phyloP scores from a whole-genome alignment of 2,329 filamentous ascomycete genomes.

The Davidsoniella australis region DNA sequence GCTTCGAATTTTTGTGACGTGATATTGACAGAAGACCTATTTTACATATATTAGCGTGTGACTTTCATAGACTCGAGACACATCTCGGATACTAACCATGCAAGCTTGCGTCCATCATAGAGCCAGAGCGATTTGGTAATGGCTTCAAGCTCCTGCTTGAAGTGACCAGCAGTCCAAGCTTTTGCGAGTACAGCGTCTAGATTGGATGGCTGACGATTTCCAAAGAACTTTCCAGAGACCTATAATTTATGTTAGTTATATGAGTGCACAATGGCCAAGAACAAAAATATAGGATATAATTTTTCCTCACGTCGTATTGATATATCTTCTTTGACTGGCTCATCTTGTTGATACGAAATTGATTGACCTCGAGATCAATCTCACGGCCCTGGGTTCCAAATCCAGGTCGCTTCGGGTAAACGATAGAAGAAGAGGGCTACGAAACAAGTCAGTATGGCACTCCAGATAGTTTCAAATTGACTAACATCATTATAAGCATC shows the following conservation, averaged over 20 bases:
- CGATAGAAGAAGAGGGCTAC: constrained; percentile 2
- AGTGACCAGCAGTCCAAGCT: constrained; percentile 50
- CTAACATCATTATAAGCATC: constrained; percentile 34
- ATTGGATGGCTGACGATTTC: constrained; percentile 9
- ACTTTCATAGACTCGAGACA: background rate
- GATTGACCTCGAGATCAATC: constrained; percentile 48
- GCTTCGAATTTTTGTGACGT: constrained; percentile 39
- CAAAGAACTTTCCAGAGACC: constrained; percentile 10
- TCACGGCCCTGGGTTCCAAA: constrained; percentile 41
- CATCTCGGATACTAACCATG: constrained; percentile 42
- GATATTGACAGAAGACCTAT: constrained; percentile 20
- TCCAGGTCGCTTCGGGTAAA: constrained; percentile 27
- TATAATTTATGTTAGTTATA: background rate
- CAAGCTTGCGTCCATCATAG: constrained; percentile 69
- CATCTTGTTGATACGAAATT: constrained; percentile 49
- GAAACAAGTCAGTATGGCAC: background rate
- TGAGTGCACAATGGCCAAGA: background rate
- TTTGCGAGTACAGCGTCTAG: constrained; percentile 48
- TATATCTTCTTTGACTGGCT: constrained; percentile 44
- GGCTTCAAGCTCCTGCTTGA: constrained; percentile 25
- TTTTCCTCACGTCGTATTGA: constrained; percentile 64
- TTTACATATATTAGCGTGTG: constrained; percentile 11
- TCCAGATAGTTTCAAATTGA: background rate
- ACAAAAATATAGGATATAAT: too few relatives aligned
- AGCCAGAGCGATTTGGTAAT: constrained; percentile 40